Evolutionary conservation across 768 basidiomycete species (phyloP), one percentile per base, ranked within the genome.

Genomic region (Tulasnella sp.): DNA sequence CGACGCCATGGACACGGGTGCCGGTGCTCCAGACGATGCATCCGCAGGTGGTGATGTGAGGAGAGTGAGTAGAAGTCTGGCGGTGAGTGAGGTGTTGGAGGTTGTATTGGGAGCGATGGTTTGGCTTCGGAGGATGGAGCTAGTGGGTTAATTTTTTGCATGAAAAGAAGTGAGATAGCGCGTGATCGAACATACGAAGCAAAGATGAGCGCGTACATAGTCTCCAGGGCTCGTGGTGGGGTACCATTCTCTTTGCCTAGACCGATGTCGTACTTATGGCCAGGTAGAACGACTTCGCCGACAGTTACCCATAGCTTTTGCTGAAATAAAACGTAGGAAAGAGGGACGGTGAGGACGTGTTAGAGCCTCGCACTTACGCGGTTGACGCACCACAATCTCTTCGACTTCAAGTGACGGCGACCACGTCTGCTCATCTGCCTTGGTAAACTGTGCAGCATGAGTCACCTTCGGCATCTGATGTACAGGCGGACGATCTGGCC

Each of bases 231-330:
- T n/a, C 41, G 25, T 10, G 60, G 60, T 21, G 57, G n/a, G 24
- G 10, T 38, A 1, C 27, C 43, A 12, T 29, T 15, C 15, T 21
- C 43, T 17, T 21, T 21, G 15, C 34, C 34, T 15, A 38, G 15
- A 12, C 54, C 60, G 22, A 42, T 15, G 31, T 29, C 38, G 19
- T 61, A 60, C 25, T 21, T 27, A 38, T 61, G 27, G 25, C 49
- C 51, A 3, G 59, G 60, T 2, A 61, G n/a, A 19, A 60, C 21
- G 9, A 61, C 45, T n/a, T 61, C 60, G 15, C 60, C 60, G 17
- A 57, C 17, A 5, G 57, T 44, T 54, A 17, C 27, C 60, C 60
- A 61, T 27, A 61, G 25, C 7, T 48, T 52, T 2, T 25, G 25
- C 60, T 61, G 43, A 7, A 21, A 21, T n/a, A 19, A 19, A 48